phyloP scores from a whole-genome alignment of 2,329 filamentous ascomycete genomes.

The Helotiales sp. region DNA sequence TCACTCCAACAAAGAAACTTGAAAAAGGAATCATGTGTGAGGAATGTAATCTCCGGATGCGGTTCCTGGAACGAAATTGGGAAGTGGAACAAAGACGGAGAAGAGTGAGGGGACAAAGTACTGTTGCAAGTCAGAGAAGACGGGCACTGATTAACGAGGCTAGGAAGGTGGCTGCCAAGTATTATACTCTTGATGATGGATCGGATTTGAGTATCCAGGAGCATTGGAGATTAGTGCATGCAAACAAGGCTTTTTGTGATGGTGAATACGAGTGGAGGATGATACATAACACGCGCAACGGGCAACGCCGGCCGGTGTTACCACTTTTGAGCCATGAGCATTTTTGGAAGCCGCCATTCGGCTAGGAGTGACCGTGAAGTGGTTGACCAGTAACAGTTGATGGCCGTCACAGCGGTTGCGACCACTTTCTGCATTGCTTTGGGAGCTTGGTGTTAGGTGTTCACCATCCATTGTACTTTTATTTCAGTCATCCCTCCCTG shows the following conservation, averaged over 20 bases:
- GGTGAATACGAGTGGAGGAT: neutral
- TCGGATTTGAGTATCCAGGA: slow-evolving; percentile 8
- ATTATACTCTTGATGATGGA: neutral
- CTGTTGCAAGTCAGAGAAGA: neutral
- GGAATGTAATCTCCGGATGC: slow-evolving; percentile 13
- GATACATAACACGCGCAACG: neutral
- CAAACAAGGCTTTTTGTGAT: neutral
- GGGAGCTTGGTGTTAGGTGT: no score
- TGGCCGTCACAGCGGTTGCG: no score
- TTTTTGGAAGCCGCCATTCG: neutral
- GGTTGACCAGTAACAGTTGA: no score
- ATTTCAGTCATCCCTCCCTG: no score
- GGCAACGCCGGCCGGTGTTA: neutral
- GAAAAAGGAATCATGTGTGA: slow-evolving; percentile 7
- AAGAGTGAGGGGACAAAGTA: neutral
- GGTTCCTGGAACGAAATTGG: slow-evolving; percentile 10
- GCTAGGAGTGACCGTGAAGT: no score
- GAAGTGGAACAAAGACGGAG: slow-evolving; percentile 1
- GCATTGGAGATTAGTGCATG: neutral
- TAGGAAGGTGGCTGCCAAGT: slow-evolving; percentile 1
- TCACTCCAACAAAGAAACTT: neutral
- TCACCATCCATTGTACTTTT: no score
- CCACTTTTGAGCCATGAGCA: neutral
- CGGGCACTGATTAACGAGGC: slow-evolving; percentile 3
- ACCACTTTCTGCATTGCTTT: no score